Evolutionary conservation across 192 early-diverging fungal genomes (phyloP).

Genomic region (Powellomyces hirtus): DNA sequence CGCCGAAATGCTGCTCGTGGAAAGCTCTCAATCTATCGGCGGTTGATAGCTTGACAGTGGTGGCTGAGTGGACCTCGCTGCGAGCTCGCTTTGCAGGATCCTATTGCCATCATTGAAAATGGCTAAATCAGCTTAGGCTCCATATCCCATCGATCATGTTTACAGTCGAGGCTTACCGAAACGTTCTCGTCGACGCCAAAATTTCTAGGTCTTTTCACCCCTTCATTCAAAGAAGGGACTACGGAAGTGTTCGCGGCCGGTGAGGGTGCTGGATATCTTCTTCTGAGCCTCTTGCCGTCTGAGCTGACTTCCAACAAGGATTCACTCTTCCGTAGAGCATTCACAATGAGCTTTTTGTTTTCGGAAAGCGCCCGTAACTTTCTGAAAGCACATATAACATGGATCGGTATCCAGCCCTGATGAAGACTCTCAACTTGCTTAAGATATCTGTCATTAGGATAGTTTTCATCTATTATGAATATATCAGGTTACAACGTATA

Average conservation of each 20-base stretch:
- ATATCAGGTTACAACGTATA: background rate
- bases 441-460: constrained; percentile 9
- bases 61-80: background rate
- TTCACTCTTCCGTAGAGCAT: background rate
- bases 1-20: background rate
- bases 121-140: background rate
- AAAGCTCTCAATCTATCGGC: background rate
- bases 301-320: background rate
- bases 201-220: too few species aligned
- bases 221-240: too few species aligned
- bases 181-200: background rate
- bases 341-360: background rate
- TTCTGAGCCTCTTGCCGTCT: background rate
- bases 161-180: background rate
- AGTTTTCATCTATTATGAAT: background rate
- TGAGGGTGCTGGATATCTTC: background rate
- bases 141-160: background rate
- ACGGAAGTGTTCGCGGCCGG: background rate
- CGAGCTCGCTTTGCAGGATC: background rate
- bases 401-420: background rate
- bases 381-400: background rate
- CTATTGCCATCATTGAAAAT: background rate
- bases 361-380: background rate
- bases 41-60: background rate
- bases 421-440: background rate